Percentiles rank a stretch among this genome's conserved stretches.
Conservation (phyloP, 768 basidiomycete species). For the Phlegmacium glaucopus region DNA sequence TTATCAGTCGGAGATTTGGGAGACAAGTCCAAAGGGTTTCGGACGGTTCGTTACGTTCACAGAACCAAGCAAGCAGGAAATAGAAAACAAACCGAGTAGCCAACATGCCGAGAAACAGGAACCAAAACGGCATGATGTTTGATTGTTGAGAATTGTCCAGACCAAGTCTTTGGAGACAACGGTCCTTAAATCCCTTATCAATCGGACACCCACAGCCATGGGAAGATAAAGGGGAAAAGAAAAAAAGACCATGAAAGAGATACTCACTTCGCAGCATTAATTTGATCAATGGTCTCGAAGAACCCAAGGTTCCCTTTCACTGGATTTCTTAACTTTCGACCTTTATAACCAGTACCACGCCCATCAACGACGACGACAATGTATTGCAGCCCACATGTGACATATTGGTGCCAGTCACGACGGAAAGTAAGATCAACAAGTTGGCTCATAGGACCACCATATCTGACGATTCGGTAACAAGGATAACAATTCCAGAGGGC, state of each 20-base stretch:
- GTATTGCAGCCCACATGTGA: constrained; percentile 78
- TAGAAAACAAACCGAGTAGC: neutral
- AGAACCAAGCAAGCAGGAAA: neutral
- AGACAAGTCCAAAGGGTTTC: neutral
- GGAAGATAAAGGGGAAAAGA: constrained; percentile 1
- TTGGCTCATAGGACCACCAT: constrained; percentile 91
- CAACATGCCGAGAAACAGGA: no score
- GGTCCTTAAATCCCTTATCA: no score
- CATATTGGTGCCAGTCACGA: constrained; percentile 85
- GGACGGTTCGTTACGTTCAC: constrained; percentile 1
- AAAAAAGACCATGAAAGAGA: neutral
- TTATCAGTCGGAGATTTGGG: constrained; percentile 5
- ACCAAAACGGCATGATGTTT: no score
- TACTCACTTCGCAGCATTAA: constrained; percentile 79
- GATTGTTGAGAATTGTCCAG: no score
- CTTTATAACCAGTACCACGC: constrained; percentile 91
- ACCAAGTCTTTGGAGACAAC: no score
- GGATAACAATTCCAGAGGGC: neutral
- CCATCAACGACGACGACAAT: constrained; percentile 89
- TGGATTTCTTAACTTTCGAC: constrained; percentile 77
- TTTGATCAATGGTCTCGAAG: constrained; percentile 87
- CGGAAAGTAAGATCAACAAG: constrained; percentile 61
- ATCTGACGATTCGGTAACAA: constrained; percentile 40
- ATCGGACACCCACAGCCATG: neutral
- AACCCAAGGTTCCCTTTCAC: constrained; percentile 88